Percentiles rank a stretch among this genome's conserved stretches.
Evolutionary conservation across 2,329 filamentous ascomycete genomes (phyloP).

Genomic region (Aspergillus vadensis): DNA sequence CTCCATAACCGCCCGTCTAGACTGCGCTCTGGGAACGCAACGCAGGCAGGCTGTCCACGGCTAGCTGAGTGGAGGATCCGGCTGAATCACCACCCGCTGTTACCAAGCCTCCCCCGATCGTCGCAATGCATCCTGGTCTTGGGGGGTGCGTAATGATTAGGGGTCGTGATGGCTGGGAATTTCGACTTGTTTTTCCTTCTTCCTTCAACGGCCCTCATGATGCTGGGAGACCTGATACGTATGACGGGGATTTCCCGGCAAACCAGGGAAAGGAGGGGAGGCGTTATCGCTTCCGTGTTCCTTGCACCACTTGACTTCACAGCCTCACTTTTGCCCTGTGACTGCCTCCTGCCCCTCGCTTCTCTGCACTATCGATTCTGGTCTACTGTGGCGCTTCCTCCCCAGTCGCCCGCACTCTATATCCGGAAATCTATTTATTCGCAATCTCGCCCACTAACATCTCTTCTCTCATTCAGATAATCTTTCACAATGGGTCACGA

Average conservation of each 20-base stretch:
- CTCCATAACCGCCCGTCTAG: slow-evolving; percentile 14
- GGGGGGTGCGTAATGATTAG: background rate
- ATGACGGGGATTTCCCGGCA: slow-evolving; percentile 1
- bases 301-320: slow-evolving; percentile 21
- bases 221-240: background rate
- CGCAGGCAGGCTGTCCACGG: slow-evolving; percentile 18
- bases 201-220: background rate
- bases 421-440: slow-evolving; percentile 4
- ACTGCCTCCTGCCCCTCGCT: slow-evolving; percentile 23
- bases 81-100: slow-evolving; percentile 11
- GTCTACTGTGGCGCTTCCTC: slow-evolving; percentile 1
- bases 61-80: slow-evolving; percentile 19
- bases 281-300: slow-evolving; percentile 19
- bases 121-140: background rate
- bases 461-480: slow-evolving; percentile 24
- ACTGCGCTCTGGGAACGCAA: slow-evolving; percentile 17
- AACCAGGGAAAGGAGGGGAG: slow-evolving; percentile 12
- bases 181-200: background rate
- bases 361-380: slow-evolving; percentile 13
- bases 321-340: slow-evolving; percentile 26
- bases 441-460: slow-evolving; percentile 10
- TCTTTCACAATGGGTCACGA: slow-evolving; percentile 90
- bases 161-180: background rate
- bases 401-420: background rate
- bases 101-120: slow-evolving; percentile 16